Evolutionary conservation across 108 stramenopile species (phyloP), one percentile per base, ranked within the genome.

Genomic region (Nitzschia sp.): DNA sequence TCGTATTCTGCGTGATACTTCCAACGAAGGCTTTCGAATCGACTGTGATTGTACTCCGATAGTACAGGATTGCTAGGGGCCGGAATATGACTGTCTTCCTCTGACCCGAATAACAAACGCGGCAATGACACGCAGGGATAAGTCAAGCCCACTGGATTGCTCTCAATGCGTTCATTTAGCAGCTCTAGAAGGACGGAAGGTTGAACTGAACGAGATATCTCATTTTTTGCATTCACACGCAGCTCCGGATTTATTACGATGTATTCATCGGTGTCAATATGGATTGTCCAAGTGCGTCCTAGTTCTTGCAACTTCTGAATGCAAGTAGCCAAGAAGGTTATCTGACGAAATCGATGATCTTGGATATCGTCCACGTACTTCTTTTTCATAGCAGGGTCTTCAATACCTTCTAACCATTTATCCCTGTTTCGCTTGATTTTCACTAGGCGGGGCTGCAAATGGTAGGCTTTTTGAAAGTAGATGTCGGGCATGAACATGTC

Each of bases 221-320:
- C 39, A 24, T 52, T 65, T 10, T 29, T 38, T 10, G 6, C 51
- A 3, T 21, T 51, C 20, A 9, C 22, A 26, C 65, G 65, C 12
- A 53, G 7, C 39, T 37, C 21, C 10, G 67, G 67, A 29, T 68
- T 68, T 54, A 68, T 56, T 6, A 57, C 67, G 19, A 88, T 69
- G 65, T 80, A 88, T 61, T 88, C 87, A 51, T 88, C 87, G 7
- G 84, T 75, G 44, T 88, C 87, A 40, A 71, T 81, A 50, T 83
- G 75, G 3, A 81, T 71, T 12, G 78, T 77, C 87, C 87, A 88
- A 9, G 72, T 80, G 43, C 63, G 22, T 15, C 57, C 51, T 9
- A 53, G n/a, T 3, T 51, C 64, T 52, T 65, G 39, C 2, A 67
- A 42, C 19, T 48, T n/a, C 11, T 53, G 34, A 11, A 61, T 41